Percentiles rank a stretch among this genome's conserved stretches.
phyloP scores from a whole-genome alignment of 2,329 filamentous ascomycete species.

The Aureobasidium sp. region DNA sequence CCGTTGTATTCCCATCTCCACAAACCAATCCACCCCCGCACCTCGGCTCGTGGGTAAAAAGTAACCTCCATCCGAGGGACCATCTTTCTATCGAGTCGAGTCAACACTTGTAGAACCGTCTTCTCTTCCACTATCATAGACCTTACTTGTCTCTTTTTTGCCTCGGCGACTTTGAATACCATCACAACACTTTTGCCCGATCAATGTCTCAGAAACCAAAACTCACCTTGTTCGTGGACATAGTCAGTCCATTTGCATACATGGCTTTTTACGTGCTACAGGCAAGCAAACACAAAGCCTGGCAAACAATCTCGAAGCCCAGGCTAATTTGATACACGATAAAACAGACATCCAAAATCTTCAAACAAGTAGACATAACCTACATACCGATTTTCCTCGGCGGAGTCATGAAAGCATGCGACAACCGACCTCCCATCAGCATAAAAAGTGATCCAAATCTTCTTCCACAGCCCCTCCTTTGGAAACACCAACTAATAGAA shows the following conservation, averaged over 20 bases:
- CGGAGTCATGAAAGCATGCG: constrained; percentile 51
- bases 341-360: constrained; percentile 50
- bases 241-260: constrained; percentile 55
- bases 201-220: constrained; percentile 29
- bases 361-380: constrained; percentile 47
- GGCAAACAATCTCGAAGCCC: too few species aligned
- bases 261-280: constrained; percentile 50
- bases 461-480: not conserved
- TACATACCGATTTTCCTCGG: constrained; percentile 55
- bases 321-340: too few species aligned
- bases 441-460: constrained; percentile 45
- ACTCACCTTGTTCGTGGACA: constrained; percentile 53
- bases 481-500: not conserved
- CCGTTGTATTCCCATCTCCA: not conserved
- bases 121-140: too few species aligned
- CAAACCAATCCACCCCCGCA: not conserved
- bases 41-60: constrained; percentile 11
- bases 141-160: too few species aligned
- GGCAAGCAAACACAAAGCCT: constrained; percentile 32
- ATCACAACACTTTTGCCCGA: too few species aligned
- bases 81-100: not conserved
- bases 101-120: not conserved
- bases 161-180: too few species aligned
- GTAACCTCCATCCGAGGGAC: constrained; percentile 8
- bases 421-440: constrained; percentile 47